Base-by-base conservation (phyloP, 2,329 filamentous ascomycete species). In the Golovinomyces cichoracearum region DNA sequence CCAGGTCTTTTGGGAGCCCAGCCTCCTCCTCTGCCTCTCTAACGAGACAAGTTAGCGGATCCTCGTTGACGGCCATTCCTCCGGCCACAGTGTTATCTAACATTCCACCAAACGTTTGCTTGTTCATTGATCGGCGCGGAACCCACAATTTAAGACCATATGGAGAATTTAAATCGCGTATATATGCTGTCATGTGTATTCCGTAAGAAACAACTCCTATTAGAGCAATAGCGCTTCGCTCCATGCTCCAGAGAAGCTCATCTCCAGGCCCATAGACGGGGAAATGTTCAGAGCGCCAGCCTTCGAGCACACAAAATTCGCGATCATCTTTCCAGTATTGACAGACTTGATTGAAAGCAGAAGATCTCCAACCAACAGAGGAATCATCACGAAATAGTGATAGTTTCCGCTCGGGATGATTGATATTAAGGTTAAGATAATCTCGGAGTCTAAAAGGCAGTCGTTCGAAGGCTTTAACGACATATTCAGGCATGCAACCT, bases 41-140 rank as follows among this genome's bases (percentile, higher is more conserved):
- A 23, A 49, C 31, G 5, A 48, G 15, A 50, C 47, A 46, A 38
- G 40, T 47, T 9, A 85, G 79, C 0, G 83, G 80, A 21, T 70
- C 70, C 62, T 94, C 86, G 13, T 78, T 80, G 0, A 83, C 82
- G 61, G 80, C 77, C 55, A 95, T 77, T 0, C 84, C 79, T 0
- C 79, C 79, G 0, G 86, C 90, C 5, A 93, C 90, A 1, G 85
- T 85, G 62, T 95, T 98, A 63, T 98, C 90, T 54, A 98, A 68
- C 58, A 94, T 86, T n/a, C 80, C 73, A 0, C 80, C 79, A 60
- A 88, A 98, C 0, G 85, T 94, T 55, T 82, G 75, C 67, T 95
- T 98, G 50, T 68, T 73, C 47, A 68, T 68, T 12, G 85, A 74
- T 9, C 90, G 72, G 42, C 78, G 72, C 3, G 90, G 82, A 1